Evolutionary conservation across 768 basidiomycete species (phyloP).

Genomic region (Podaxis sp.): DNA sequence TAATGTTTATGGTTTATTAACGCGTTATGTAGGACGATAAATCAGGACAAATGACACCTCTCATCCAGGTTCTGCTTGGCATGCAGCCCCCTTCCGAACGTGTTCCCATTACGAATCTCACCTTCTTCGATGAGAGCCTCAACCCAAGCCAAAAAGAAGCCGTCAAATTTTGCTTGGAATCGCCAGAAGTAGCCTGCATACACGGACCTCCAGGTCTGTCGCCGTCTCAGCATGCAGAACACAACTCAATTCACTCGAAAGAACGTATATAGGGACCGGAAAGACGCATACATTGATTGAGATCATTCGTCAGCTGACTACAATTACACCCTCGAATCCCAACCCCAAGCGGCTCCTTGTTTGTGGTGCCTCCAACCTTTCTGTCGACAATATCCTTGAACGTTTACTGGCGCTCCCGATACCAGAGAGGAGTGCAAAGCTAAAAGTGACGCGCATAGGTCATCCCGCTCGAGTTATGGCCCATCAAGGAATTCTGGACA

Average conservation of each 20-base stretch:
- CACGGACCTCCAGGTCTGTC: conserved; percentile 90
- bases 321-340: conserved; percentile 43
- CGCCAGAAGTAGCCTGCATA: conserved; percentile 85
- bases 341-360: conserved; percentile 70
- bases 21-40: conserved; percentile 35
- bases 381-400: conserved; percentile 94
- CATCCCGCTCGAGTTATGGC: conserved; percentile 94
- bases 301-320: conserved; percentile 81
- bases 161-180: conserved; percentile 77
- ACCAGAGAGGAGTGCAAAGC: conserved; percentile 44
- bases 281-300: conserved; percentile 97
- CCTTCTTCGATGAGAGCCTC: conserved; percentile 73
- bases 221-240: too few species aligned
- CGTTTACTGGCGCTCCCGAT: conserved; percentile 68
- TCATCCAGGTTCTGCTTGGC: conserved; percentile 74
- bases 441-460: conserved; percentile 84
- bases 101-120: conserved; percentile 38
- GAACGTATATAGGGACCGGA: conserved; percentile 62
- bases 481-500: conserved; percentile 60
- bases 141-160: conserved; percentile 87
- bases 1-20: conserved; percentile 17
- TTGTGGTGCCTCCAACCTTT: conserved; percentile 92
- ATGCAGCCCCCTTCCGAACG: conserved; percentile 47
- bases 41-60: conserved; percentile 41
- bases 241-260: neutral